A percentile compares a stretch with the other conserved stretches of the same genome.
These are phyloP conservation scores for Backusella tuberculispora DNA, from an alignment of 192 early-diverging fungal genomes.

Conservation along the genomic window DNA sequence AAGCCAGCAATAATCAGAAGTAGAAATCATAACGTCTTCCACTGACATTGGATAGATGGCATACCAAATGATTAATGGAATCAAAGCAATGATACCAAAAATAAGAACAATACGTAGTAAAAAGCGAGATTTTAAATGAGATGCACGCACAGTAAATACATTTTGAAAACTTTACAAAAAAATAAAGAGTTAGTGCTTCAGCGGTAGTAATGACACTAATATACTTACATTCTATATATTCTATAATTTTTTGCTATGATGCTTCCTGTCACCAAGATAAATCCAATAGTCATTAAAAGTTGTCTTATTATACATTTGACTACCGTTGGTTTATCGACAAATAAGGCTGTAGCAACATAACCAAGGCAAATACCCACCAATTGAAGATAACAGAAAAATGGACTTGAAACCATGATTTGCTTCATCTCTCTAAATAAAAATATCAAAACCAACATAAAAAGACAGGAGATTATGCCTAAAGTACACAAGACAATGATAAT, in stretches of 20 bases:
- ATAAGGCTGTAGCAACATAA: conserved; percentile 39
- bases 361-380: conserved; percentile 42
- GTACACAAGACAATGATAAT: conserved; percentile 36
- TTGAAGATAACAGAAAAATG: conserved; percentile 51
- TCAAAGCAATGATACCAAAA: conserved; percentile 1
- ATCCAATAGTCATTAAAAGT: conserved; percentile 42
- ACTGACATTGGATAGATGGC: conserved; percentile 17
- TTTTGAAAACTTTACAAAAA: conserved; percentile 25
- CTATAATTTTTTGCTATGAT: conserved; percentile 59
- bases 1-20: conserved; percentile 11
- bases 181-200: neutral
- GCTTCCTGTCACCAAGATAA: conserved; percentile 48
- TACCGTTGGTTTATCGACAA: conserved; percentile 31
- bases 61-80: conserved; percentile 31
- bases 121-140: conserved; percentile 36
- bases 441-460: conserved; percentile 42
- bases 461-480: conserved; percentile 37
- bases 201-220: neutral
- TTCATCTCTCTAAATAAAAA: conserved; percentile 41
- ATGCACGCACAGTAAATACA: conserved; percentile 38
- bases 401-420: conserved; percentile 49
- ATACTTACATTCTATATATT: conserved; percentile 40
- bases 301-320: conserved; percentile 40
- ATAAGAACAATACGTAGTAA: conserved; percentile 19
- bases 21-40: neutral